Percentiles rank a stretch among this genome's conserved stretches.
Evolutionary conservation across 1,139 yeast genomes (phyloP).

Genomic region (Yamadazyma jaroonii): DNA sequence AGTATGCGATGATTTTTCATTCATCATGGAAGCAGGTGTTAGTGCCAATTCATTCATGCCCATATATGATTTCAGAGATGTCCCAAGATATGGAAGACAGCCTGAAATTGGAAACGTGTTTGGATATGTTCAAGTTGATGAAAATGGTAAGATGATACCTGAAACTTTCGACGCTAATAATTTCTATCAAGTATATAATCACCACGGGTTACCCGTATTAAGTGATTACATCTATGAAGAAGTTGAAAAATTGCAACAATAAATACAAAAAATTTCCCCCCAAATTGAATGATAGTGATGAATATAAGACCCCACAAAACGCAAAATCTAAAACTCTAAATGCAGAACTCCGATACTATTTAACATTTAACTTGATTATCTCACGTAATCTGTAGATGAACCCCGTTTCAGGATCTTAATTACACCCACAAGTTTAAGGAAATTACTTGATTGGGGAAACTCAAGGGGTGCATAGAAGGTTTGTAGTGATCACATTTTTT

Average conservation of each 20-base stretch:
- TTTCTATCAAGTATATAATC: slow-evolving; percentile 58
- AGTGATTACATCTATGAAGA: slow-evolving; percentile 53
- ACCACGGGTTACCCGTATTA: slow-evolving; percentile 54
- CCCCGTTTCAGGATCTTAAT: too few species aligned
- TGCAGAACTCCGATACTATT: too few species aligned
- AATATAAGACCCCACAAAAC: too few species aligned
- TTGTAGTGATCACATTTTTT: too few species aligned
- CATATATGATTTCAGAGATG: slow-evolving; percentile 65
- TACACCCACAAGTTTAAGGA: too few species aligned
- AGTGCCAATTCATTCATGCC: slow-evolving; percentile 66
- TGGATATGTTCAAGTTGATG: slow-evolving; percentile 66
- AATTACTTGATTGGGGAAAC: too few species aligned
- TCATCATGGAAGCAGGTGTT: slow-evolving; percentile 59
- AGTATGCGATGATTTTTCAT: slow-evolving; percentile 51
- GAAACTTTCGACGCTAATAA: slow-evolving; percentile 58
- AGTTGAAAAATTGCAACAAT: slow-evolving; percentile 18
- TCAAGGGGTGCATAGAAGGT: too few species aligned
- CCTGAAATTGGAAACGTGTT: slow-evolving; percentile 72
- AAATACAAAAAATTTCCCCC: not conserved
- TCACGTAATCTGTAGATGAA: too few species aligned
- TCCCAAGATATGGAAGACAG: slow-evolving; percentile 65
- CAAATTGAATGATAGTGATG: too few species aligned
- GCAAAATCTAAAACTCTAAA: too few species aligned
- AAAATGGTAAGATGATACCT: slow-evolving; percentile 51
- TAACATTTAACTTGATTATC: too few species aligned